These are phyloP conservation scores for Pseudogymnoascus sp. DNA, from an alignment of 2,329 filamentous ascomycete genomes.

Conservation along the genomic window DNA sequence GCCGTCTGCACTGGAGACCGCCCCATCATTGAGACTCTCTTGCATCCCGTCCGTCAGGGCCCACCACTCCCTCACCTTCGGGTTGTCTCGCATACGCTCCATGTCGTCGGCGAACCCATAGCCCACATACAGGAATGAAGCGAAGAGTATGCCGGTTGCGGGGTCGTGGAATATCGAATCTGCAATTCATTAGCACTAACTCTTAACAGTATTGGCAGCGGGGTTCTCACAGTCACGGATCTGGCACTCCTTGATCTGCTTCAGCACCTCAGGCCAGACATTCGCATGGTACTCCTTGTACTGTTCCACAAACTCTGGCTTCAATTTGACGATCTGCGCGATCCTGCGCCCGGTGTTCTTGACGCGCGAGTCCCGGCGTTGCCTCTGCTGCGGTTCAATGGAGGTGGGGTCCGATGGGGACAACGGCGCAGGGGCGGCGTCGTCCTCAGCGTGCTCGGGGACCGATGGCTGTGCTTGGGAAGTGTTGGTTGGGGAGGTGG, in stretches of 20 bases:
- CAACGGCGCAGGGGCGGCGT: background rate
- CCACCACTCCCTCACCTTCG: slow-evolving; percentile 73
- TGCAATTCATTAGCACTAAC: slow-evolving; percentile 25
- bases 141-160: slow-evolving; percentile 56
- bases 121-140: slow-evolving; percentile 72
- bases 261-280: slow-evolving; percentile 70
- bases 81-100: slow-evolving; percentile 64
- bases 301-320: slow-evolving; percentile 53
- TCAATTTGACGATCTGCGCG: slow-evolving; percentile 66
- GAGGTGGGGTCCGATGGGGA: background rate
- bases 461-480: background rate
- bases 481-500: background rate
- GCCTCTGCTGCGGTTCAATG: background rate
- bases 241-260: slow-evolving; percentile 67
- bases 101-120: slow-evolving; percentile 66
- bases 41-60: slow-evolving; percentile 71
- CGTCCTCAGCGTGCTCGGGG: background rate
- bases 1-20: slow-evolving; percentile 49
- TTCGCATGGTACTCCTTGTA: slow-evolving; percentile 68
- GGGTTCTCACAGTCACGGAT: slow-evolving; percentile 56
- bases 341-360: slow-evolving; percentile 47
- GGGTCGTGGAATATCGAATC: slow-evolving; percentile 68
- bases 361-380: background rate
- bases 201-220: background rate
- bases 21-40: slow-evolving; percentile 53